Evolutionary conservation across 202 grass and related monocot species (phyloP), one percentile per base, ranked within the genome.

Genomic region (Panicum virgatum): DNA sequence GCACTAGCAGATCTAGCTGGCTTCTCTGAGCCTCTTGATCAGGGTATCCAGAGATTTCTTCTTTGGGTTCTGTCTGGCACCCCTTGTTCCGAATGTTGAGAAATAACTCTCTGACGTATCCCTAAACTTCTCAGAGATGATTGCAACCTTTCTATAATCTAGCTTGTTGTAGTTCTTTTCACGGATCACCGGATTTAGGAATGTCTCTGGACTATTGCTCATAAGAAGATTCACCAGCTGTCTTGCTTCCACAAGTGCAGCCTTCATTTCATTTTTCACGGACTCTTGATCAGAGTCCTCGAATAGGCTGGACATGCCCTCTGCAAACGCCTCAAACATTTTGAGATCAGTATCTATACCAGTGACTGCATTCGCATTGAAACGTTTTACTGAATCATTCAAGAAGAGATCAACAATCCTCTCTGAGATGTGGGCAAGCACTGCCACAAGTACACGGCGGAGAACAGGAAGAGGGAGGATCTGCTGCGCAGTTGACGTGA

Each of bases 51-150:
- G 80, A 78, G 91, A 91, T 80, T 92, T 99, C 75, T 93, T 95
- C 86, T 96, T 96, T 26, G 92, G 90, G 14, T 93, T 98, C 54
- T 90, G 88, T 83, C 89, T 92, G 12, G 83, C 64, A 81, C 90
- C 89, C 77, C 92, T 97, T 45, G 92, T 92, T 62, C 94, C 90
- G 2, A 99, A 99, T 56, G 89, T 88, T 23, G 89, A 69, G 50
- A 99, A 99, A 75, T 96, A 95, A 54, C 96, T 85, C 86, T 99
- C 96, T 16, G 96, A 96, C 27, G 92, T 69, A 91, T 99, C 96
- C 71, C 93, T 93, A 60, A 99, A 99, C 74, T 99, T 99, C 90
- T 99, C 91, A 0, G 85, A 96, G 80, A 99, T 90, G 22, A 79
- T 62, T 37, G 81, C 83, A 20, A 99, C 89, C 66, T 99, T 99